Evolutionary conservation across 495 filamentous ascomycete genomes (phyloP).

Genomic region (Neurospora sp.): DNA sequence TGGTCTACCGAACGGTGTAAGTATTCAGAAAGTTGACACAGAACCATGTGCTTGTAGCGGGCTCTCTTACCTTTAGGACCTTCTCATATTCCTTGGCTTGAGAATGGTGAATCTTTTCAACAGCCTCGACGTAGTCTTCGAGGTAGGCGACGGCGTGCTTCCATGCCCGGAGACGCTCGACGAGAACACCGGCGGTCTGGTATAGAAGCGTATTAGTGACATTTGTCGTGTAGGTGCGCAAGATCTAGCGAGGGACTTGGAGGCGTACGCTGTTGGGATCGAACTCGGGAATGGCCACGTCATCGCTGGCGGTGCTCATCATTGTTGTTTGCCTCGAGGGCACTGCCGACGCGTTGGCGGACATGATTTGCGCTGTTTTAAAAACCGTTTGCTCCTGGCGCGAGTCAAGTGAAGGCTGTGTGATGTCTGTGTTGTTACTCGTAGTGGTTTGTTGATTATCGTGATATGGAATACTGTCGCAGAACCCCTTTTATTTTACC

Average conservation of each 20-base stretch:
- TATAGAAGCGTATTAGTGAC: neutral
- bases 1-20: conserved; percentile 43
- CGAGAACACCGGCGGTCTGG: conserved; percentile 64
- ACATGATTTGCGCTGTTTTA: neutral
- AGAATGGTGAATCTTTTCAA: conserved; percentile 72
- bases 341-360: conserved; percentile 17
- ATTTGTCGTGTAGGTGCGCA: neutral
- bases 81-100: conserved; percentile 94
- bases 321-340: conserved; percentile 48
- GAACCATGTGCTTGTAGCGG: neutral
- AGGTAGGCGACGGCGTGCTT: conserved; percentile 88
- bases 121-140: conserved; percentile 75
- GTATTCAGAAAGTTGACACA: neutral
- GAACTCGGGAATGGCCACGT: conserved; percentile 56
- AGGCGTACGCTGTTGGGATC: conserved; percentile 65
- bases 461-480: neutral
- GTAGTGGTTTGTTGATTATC: neutral
- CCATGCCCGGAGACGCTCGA: conserved; percentile 83
- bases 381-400: neutral
- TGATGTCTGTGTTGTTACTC: neutral
- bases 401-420: neutral
- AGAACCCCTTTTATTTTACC: neutral
- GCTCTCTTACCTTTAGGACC: conserved; percentile 62
- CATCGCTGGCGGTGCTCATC: conserved; percentile 39
- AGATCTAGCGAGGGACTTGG: neutral